These are phyloP conservation scores for Suillus subluteus DNA, from an alignment of 768 basidiomycete genomes.

Conservation along the genomic window DNA sequence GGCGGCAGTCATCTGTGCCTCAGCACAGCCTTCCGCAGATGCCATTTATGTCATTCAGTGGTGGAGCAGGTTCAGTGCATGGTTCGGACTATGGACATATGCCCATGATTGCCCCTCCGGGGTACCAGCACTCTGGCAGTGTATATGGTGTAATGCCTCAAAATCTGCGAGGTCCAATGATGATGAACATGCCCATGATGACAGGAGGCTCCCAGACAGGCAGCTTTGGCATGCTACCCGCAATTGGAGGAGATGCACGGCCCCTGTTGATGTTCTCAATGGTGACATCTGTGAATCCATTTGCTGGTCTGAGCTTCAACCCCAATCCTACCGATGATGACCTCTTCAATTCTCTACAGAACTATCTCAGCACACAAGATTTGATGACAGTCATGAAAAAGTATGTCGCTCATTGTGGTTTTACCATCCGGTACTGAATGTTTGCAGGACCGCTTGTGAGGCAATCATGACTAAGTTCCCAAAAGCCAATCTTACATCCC, in stretches of 20 bases:
- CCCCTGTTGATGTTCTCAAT: constrained; percentile 89
- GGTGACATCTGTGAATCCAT: constrained; percentile 85
- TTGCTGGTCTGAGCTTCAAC: constrained; percentile 76
- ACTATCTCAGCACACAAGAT: constrained; percentile 89
- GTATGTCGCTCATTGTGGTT: constrained; percentile 49
- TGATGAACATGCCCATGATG: constrained; percentile 71
- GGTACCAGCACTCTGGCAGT: constrained; percentile 72
- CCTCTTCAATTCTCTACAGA: constrained; percentile 77
- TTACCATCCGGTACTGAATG: constrained; percentile 6
- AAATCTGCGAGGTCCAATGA: constrained; percentile 65
- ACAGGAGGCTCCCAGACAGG: constrained; percentile 60
- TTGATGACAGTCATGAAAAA: constrained; percentile 97
- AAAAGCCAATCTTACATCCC: constrained; percentile 80
- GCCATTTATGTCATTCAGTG: constrained; percentile 72
- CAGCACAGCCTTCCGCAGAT: constrained; percentile 61
- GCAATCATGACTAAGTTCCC: constrained; percentile 90
- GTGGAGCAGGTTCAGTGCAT: constrained; percentile 61
- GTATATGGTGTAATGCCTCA: constrained; percentile 74
- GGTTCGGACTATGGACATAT: constrained; percentile 75
- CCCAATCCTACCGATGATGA: constrained; percentile 88
- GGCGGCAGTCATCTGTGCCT: constrained; percentile 46
- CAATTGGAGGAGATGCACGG: constrained; percentile 48
- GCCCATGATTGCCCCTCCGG: constrained; percentile 57
- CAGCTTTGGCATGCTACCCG: constrained; percentile 51
- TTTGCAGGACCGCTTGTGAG: constrained; percentile 79